A percentile compares a stretch with the other conserved stretches of the same genome.
Evolutionary conservation across 1,139 yeast genomes (phyloP).

Genomic region (Candida frijolesensis): DNA sequence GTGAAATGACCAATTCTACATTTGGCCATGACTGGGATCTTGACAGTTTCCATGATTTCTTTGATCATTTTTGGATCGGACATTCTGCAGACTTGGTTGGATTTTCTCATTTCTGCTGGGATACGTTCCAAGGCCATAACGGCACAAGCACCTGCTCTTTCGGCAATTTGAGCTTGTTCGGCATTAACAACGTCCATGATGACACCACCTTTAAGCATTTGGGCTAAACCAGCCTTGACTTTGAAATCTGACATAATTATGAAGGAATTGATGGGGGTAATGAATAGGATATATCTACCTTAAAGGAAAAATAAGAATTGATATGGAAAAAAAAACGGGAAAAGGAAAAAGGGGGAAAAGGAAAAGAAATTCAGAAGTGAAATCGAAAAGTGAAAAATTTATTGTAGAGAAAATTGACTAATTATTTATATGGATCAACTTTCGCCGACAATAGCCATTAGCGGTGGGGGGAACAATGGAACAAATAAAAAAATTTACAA

Average conservation of each 20-base stretch:
- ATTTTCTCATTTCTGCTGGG: constrained; percentile 84
- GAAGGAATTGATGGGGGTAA: neutral
- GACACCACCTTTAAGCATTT: constrained; percentile 77
- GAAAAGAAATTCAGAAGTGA: neutral
- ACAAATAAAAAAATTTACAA: neutral
- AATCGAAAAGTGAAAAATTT: neutral
- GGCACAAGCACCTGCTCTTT: constrained; percentile 86
- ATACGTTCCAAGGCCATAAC: constrained; percentile 89
- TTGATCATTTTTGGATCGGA: constrained; percentile 82
- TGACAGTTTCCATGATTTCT: constrained; percentile 72
- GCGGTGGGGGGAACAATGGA: neutral
- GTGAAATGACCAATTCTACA: constrained; percentile 84
- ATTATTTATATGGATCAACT: neutral
- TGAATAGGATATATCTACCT: too few species aligned
- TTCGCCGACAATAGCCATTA: neutral
- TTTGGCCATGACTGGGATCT: constrained; percentile 86
- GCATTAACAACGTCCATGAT: constrained; percentile 57
- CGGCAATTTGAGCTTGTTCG: constrained; percentile 64
- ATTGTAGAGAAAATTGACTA: neutral
- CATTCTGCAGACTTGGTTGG: constrained; percentile 88
- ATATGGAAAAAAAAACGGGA: neutral
- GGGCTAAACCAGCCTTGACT: constrained; percentile 81
- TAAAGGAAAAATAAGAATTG: neutral
- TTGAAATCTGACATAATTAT: constrained; percentile 51
- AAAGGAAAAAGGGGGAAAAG: neutral